Conservation (phyloP, 2,329 filamentous ascomycete species). For the Ophiostoma ips region DNA sequence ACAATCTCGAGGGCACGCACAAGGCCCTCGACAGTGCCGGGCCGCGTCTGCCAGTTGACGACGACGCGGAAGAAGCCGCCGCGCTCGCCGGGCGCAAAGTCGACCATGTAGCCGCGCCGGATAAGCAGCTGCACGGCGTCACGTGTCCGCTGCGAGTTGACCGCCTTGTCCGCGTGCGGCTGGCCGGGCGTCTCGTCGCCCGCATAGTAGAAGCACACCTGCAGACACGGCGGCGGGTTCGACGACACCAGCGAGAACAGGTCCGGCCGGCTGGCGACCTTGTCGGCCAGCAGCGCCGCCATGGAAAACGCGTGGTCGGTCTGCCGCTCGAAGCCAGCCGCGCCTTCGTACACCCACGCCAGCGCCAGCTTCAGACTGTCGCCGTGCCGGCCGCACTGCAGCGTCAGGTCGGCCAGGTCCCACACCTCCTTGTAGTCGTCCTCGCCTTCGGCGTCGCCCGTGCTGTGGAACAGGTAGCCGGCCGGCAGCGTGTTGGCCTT, state of each 20-base stretch:
- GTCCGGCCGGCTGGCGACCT: conserved; percentile 34
- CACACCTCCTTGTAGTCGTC: conserved; percentile 43
- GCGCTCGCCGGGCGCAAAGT: conserved; percentile 42
- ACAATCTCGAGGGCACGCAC: conserved; percentile 38
- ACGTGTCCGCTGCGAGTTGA: conserved; percentile 36
- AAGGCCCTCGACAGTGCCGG: conserved; percentile 37
- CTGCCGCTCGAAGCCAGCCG: conserved; percentile 53
- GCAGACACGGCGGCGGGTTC: conserved; percentile 73
- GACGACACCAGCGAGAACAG: conserved; percentile 60
- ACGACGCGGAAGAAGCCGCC: conserved; percentile 48
- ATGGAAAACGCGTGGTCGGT: conserved; percentile 60
- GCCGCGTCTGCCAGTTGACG: conserved; percentile 41
- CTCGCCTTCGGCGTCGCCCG: conserved; percentile 14
- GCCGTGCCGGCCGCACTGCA: conserved; percentile 80
- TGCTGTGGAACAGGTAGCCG: conserved; percentile 65
- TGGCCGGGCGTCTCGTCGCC: conserved; percentile 30
- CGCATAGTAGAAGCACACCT: conserved; percentile 88
- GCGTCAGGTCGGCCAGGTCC: conserved; percentile 83
- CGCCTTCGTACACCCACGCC: conserved; percentile 80
- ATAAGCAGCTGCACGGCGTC: conserved; percentile 35
- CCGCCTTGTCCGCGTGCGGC: conserved; percentile 27
- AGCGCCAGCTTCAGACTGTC: conserved; percentile 81
- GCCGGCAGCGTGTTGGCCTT: conserved; percentile 74
- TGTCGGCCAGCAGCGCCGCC: conserved; percentile 52
- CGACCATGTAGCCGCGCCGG: conserved; percentile 42